Conservation (phyloP, 2,329 filamentous ascomycete species). For the Nigrospora oryzae region DNA sequence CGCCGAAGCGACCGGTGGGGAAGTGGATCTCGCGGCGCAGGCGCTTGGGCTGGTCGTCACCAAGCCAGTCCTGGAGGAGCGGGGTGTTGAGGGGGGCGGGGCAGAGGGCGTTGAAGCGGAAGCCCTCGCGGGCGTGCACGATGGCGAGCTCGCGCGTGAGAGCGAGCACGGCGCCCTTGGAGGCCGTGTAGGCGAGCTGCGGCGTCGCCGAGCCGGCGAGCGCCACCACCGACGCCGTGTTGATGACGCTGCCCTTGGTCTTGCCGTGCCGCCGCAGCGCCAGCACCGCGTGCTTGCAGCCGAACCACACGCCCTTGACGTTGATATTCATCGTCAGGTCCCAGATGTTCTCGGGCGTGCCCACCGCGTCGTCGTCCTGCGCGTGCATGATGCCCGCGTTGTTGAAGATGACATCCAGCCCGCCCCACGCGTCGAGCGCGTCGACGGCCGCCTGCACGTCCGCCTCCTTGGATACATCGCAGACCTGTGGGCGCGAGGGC, state of each 20-base stretch:
- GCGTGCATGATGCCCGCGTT: slow-evolving; percentile 97
- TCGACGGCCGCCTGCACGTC: slow-evolving; percentile 70
- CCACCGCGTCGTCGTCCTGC: slow-evolving; percentile 68
- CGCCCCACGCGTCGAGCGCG: slow-evolving; percentile 73
- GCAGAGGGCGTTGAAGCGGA: slow-evolving; percentile 84
- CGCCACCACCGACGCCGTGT: slow-evolving; percentile 84
- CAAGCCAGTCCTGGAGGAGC: slow-evolving; percentile 86
- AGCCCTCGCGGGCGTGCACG: slow-evolving; percentile 82
- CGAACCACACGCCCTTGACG: slow-evolving; percentile 97
- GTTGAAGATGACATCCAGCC: slow-evolving; percentile 90
- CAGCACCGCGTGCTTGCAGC: slow-evolving; percentile 83
- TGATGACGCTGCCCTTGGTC: slow-evolving; percentile 75
- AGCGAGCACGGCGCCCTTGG: slow-evolving; percentile 85
- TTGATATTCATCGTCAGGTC: slow-evolving; percentile 90
- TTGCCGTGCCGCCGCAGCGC: slow-evolving; percentile 74
- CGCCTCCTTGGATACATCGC: slow-evolving; percentile 80
- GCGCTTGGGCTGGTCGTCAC: slow-evolving; percentile 76
- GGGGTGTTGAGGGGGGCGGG: slow-evolving; percentile 89
- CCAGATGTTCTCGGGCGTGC: slow-evolving; percentile 87
- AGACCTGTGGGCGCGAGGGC: slow-evolving; percentile 25
- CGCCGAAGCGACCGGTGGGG: slow-evolving; percentile 78
- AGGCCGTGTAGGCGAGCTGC: slow-evolving; percentile 87
- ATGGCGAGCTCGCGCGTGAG: slow-evolving; percentile 87
- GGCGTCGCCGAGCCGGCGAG: slow-evolving; percentile 81
- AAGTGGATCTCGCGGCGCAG: slow-evolving; percentile 81